These are phyloP conservation scores for Dittrichia graveolens DNA, from an alignment of 129 eudicot genomes.

Conservation along the genomic window DNA sequence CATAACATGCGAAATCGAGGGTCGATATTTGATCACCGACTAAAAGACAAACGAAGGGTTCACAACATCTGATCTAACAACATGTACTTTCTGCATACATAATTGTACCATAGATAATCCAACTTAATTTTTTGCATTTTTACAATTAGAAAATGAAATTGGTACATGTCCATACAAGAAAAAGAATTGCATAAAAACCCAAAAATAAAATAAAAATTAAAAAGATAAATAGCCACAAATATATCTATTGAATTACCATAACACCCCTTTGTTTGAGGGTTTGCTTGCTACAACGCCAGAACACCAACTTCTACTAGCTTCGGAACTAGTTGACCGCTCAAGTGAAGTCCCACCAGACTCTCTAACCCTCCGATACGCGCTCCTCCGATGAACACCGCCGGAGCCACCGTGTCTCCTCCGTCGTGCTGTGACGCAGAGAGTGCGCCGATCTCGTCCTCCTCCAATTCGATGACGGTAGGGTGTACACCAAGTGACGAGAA, in stretches of 20 bases:
- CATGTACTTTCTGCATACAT: slow-evolving; percentile 31
- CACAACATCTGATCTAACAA: slow-evolving; percentile 19
- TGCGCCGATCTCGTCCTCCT: slow-evolving; percentile 84
- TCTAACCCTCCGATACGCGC: slow-evolving; percentile 80
- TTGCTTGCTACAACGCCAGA: slow-evolving; percentile 30
- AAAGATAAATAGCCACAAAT: background rate
- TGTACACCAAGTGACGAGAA: slow-evolving; percentile 70
- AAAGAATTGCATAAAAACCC: slow-evolving; percentile 1
- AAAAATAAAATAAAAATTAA: background rate
- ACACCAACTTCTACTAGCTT: slow-evolving; percentile 79
- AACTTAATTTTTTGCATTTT: slow-evolving; percentile 35
- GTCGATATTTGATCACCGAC: slow-evolving; percentile 22
- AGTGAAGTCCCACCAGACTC: slow-evolving; percentile 79
- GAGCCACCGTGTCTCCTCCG: slow-evolving; percentile 42
- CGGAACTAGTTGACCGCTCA: slow-evolving; percentile 72
- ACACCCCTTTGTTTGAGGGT: slow-evolving; percentile 25
- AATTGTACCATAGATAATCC: slow-evolving; percentile 21
- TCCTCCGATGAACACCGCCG: slow-evolving; percentile 87
- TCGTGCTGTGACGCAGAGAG: slow-evolving; percentile 30
- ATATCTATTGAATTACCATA: slow-evolving; percentile 22
- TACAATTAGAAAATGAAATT: slow-evolving; percentile 31
- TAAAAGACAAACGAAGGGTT: slow-evolving; percentile 25
- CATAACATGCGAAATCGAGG: slow-evolving; percentile 38
- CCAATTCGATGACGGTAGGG: slow-evolving; percentile 89
- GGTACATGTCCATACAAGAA: slow-evolving; percentile 9